Evolutionary conservation across 345 rosid species (phyloP), one percentile per base, ranked within the genome.

Genomic region (Ailanthus altissimus): DNA sequence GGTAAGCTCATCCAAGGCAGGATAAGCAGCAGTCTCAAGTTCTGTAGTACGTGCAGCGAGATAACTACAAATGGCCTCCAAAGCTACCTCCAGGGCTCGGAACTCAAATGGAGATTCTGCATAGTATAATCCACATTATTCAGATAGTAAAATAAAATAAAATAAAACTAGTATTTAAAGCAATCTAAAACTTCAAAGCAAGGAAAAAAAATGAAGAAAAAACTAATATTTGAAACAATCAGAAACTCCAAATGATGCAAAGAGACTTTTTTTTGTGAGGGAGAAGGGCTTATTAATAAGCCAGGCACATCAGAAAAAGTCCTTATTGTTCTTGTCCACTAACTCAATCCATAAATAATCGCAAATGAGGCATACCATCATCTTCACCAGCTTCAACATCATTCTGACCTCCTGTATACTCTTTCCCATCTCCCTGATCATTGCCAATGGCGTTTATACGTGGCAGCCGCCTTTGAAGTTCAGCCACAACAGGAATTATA

Each of bases 1-100:
- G 60, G 99, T 91, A 74, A 96, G 97, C 83, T 90, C 98, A 78
- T 96, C 99, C 73, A 96, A 82, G 80, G 98, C 97, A 81, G 99
- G 99, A 84, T 96, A 96, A 74, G 99, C 98, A 75, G 88, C 92
- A 75, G 91, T 79, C 89, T 93, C 99, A 59, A 96, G 79, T 45
- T 96, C 97, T 43, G 93, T 89, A 0, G 99, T 88, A 12, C 98
- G 94, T 49, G 97, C 97, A 81, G 90, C 97, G 60, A 96, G 89
- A 84, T 87, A 93, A 82, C 97, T 96, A 77, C 98, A 96, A 6
- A 93, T 91, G 67, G 99, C 96, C 84, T 96, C 99, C 86, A 96
- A 85, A 74, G 93, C 97, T 62, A 96, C 97, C 84, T 96, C 97
- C 76, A 96, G 75, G 0, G 99, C 98, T 20, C 94, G 89, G 56